Evolutionary conservation across 768 basidiomycete genomes (phyloP).

Genomic region (Neoboletus magnificus): DNA sequence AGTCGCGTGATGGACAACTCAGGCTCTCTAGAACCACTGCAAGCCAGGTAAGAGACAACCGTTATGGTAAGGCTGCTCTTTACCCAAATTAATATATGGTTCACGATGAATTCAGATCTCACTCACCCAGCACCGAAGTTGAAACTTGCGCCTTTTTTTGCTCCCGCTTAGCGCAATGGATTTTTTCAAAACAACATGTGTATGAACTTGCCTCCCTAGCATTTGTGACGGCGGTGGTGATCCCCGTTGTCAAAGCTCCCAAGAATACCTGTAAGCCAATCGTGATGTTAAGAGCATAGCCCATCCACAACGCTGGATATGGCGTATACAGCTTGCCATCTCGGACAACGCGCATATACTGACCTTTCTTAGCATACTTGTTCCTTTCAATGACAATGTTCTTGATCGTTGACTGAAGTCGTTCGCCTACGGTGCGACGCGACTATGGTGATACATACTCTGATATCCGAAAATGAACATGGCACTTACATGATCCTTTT

Average conservation of each 20-base stretch:
- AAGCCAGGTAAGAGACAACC: conserved; percentile 69
- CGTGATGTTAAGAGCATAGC: conserved; percentile 41
- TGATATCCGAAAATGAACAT: background rate
- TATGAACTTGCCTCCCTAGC: conserved; percentile 38
- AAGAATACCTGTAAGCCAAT: conserved; percentile 62
- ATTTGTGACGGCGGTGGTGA: conserved; percentile 46
- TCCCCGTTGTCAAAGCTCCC: conserved; percentile 64
- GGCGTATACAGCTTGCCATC: background rate
- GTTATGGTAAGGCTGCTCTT: conserved; percentile 62
- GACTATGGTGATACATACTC: conserved; percentile 4
- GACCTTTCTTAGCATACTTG: conserved; percentile 48
- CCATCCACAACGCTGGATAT: conserved; percentile 31
- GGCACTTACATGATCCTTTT: conserved; percentile 18
- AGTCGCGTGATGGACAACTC: conserved; percentile 54
- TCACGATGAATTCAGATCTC: background rate
- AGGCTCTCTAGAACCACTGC: conserved; percentile 68
- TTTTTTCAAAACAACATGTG: too few relatives aligned
- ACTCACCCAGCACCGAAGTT: conserved; percentile 39
- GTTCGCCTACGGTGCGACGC: conserved; percentile 45
- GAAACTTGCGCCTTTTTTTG: conserved; percentile 35
- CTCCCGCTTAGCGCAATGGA: background rate
- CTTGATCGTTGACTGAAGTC: conserved; percentile 53
- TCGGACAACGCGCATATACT: background rate
- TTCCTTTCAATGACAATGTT: conserved; percentile 44
- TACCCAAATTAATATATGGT: background rate